phyloP scores from a whole-genome alignment of 1,139 yeast genomes.

The Protomyces lactucae-debilis region DNA sequence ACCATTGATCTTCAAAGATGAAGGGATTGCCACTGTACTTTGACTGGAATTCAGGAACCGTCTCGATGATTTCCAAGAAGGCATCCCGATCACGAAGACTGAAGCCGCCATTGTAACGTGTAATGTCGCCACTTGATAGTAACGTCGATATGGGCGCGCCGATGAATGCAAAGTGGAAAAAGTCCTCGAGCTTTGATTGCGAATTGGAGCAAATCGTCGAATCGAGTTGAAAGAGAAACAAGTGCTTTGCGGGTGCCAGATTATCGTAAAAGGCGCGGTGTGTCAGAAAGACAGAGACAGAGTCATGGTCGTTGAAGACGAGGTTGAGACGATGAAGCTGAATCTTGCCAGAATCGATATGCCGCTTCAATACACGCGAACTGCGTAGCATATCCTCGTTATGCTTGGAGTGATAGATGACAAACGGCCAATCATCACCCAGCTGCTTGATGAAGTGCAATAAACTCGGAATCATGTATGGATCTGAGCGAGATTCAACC shows the following conservation, averaged over 20 bases:
- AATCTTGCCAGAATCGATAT: conserved; percentile 12
- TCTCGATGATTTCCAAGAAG: conserved; percentile 6
- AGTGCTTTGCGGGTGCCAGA: conserved; percentile 20
- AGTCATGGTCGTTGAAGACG: not conserved
- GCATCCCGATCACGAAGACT: conserved; percentile 6
- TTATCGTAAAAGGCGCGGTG: conserved; percentile 15
- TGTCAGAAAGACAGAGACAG: conserved; percentile 10
- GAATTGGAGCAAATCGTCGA: conserved; percentile 14
- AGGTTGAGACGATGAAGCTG: conserved; percentile 6
- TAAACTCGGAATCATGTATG: conserved; percentile 8
- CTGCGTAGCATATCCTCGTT: conserved; percentile 9
- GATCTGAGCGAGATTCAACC: conserved; percentile 11
- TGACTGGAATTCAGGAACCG: not conserved
- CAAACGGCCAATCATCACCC: conserved; percentile 20
- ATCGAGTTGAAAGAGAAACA: conserved; percentile 18
- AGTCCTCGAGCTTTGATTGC: conserved; percentile 11
- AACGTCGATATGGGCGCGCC: conserved; percentile 15
- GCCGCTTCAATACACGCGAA: not conserved
- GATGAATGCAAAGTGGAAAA: conserved; percentile 13
- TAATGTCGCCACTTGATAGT: not conserved
- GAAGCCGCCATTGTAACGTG: conserved; percentile 19
- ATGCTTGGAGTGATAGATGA: conserved; percentile 15
- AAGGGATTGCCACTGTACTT: not conserved
- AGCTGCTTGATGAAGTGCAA: conserved; percentile 11
- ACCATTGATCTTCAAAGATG: conserved; percentile 14